Conservation (phyloP, 1,284 basidiomycete genomes). For the Ganoderma sp. region DNA sequence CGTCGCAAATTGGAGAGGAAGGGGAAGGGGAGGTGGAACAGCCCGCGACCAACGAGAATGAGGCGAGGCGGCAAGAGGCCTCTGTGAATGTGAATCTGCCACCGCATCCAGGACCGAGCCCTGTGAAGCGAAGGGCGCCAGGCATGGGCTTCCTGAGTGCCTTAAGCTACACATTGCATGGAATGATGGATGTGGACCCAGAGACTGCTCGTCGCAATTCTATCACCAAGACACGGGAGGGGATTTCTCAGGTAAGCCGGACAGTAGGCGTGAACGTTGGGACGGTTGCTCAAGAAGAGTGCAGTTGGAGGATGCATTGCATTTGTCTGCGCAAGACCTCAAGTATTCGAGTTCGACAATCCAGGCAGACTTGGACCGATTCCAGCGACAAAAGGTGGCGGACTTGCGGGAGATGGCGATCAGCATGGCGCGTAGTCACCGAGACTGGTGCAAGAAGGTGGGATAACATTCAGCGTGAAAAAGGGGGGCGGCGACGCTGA, state of each 20-base stretch:
- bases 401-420: constrained; percentile 94
- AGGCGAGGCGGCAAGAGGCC: constrained; percentile 38
- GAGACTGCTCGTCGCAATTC: constrained; percentile 92
- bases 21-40: constrained; percentile 32
- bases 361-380: constrained; percentile 96
- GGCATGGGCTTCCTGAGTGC: constrained; percentile 92
- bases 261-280: neutral
- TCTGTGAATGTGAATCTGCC: constrained; percentile 63
- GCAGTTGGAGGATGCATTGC: constrained; percentile 91
- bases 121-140: constrained; percentile 63
- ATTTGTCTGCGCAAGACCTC: constrained; percentile 88
- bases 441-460: constrained; percentile 96
- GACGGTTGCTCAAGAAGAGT: constrained; percentile 2
- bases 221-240: constrained; percentile 94
- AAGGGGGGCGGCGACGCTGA: neutral
- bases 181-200: constrained; percentile 98
- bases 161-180: constrained; percentile 92
- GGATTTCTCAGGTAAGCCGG: constrained; percentile 82
- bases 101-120: constrained; percentile 77
- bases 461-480: constrained; percentile 25
- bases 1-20: constrained; percentile 17
- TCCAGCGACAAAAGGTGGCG: constrained; percentile 98
- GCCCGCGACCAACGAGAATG: constrained; percentile 42
- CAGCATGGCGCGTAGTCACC: constrained; percentile 87
- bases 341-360: constrained; percentile 96